Base-by-base conservation (phyloP, 2,329 filamentous ascomycete genomes). In the Botrytis medusae region DNA sequence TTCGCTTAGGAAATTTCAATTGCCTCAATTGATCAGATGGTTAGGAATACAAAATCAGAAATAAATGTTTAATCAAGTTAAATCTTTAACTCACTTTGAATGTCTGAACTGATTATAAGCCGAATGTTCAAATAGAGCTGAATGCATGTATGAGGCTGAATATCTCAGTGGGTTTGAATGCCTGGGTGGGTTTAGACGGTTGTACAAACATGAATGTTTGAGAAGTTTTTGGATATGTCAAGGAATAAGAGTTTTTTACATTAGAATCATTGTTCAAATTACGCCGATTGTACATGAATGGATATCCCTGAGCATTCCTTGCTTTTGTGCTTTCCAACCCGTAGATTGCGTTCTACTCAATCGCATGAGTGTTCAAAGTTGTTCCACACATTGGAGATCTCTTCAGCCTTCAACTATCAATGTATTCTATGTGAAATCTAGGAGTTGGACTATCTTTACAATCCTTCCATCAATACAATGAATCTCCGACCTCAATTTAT, bases 321-420 rank as follows among this genome's bases (percentile, higher is more conserved):
- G 0, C 10, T 4, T 0, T n/a, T 2, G 5, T 16, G 25, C 4
- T n/a, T n/a, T 54, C 0, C 48, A 16, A 29, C 12, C 4, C 25
- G 0, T 29, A 1, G 12, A 2, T 16, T 29, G 1, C 3, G 4
- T 29, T 3, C 1, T 2, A n/a, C 25, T 29, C 12, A 4, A 14
- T 51, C 10, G 5, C 5, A 51, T 51, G 25, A 16, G 29, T 1
- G 0, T 54, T 16, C 5, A 29, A 16, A 54, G 25, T 54, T 3
- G 1, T 8, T 54, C 16, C 12, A 7, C 25, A 54, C 12, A 6
- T n/a, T 29, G 22, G 1, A 29, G 51, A n/a, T 14, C 12, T 12
- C 25, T 16, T 4, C 14, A 25, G 1, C 2, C 14, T 54, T 54
- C 16, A 12, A 12, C 12, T 54, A 2, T 29, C 0, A 12, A 16